Evolutionary conservation across 202 grass and related monocot genomes (phyloP).

Genomic region (Bolboschoenoplectus hybrid): DNA sequence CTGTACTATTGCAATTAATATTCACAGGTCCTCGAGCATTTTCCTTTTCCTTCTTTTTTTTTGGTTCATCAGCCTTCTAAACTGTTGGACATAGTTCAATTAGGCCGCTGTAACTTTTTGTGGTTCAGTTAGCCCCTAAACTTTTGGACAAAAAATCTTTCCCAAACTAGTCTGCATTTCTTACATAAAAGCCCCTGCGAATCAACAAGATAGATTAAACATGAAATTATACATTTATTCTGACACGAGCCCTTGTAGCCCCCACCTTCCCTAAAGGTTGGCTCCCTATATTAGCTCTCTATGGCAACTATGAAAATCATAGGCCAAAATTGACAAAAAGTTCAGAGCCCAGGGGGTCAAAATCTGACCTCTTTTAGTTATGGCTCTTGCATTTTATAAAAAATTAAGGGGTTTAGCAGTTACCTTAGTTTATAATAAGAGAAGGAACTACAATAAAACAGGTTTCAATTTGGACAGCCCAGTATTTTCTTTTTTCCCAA

Average conservation of each 20-base stretch:
- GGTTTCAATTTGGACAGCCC: background rate
- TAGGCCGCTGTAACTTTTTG: too few relatives aligned
- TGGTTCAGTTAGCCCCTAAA: too few relatives aligned
- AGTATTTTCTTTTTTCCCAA: background rate
- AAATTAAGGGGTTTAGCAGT: background rate
- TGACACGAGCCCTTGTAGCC: too few relatives aligned
- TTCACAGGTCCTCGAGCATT: too few relatives aligned
- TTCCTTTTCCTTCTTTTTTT: too few relatives aligned
- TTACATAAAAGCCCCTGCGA: background rate
- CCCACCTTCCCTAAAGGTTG: background rate
- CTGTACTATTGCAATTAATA: too few relatives aligned
- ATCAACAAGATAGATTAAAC: background rate
- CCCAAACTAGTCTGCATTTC: background rate
- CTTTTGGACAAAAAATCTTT: too few relatives aligned
- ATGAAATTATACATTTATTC: background rate
- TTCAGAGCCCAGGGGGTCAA: background rate
- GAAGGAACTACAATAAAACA: background rate
- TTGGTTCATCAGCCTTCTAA: too few relatives aligned
- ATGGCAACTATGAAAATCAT: background rate
- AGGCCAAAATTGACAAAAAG: background rate
- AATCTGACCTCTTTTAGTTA: conserved; percentile 3
- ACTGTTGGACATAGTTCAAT: too few relatives aligned
- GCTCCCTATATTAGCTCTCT: background rate
- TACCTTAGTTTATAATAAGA: background rate
- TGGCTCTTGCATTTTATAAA: background rate